phyloP scores from a whole-genome alignment of 164 flowering plant species.

The Berberis thunbergii region DNA sequence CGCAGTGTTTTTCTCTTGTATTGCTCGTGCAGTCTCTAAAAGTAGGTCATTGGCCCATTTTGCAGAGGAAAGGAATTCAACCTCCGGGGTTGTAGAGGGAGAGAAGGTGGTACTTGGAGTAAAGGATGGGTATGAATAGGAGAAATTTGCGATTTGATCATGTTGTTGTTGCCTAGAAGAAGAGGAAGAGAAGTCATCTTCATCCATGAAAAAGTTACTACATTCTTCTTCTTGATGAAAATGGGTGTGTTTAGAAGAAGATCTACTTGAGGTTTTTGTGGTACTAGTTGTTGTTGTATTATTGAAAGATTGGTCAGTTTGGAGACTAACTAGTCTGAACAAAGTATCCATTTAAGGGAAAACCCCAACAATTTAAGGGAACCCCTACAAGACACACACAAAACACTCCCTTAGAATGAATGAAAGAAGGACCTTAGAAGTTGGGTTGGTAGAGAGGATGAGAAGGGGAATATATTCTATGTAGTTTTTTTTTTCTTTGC shows the following conservation, averaged over 20 bases:
- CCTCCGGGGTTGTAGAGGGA: slow-evolving; percentile 23
- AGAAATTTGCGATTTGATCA: slow-evolving; percentile 3
- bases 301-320: slow-evolving; percentile 63
- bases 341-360: slow-evolving; percentile 64
- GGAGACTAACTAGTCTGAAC: slow-evolving; percentile 74
- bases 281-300: slow-evolving; percentile 35
- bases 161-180: not conserved
- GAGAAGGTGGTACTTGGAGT: slow-evolving; percentile 22
- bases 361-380: not conserved
- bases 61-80: slow-evolving; percentile 30
- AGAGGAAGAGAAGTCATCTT: slow-evolving; percentile 29
- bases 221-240: slow-evolving; percentile 45
- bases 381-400: slow-evolving; percentile 7
- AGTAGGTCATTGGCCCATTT: slow-evolving; percentile 78
- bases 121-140: slow-evolving; percentile 29
- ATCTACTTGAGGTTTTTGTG: slow-evolving; percentile 42
- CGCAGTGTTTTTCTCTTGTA: slow-evolving; percentile 53
- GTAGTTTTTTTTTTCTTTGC: slow-evolving; percentile 15
- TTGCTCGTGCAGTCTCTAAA: slow-evolving; percentile 60
- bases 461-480: slow-evolving; percentile 32
- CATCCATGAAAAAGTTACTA: slow-evolving; percentile 98
- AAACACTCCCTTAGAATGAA: not conserved
- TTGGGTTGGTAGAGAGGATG: slow-evolving; percentile 21
- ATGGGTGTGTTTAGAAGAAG: slow-evolving; percentile 50
- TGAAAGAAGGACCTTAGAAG: not conserved